phyloP scores from a whole-genome alignment of 2,329 filamentous ascomycete genomes.

The Cladosporium cucumerinum region DNA sequence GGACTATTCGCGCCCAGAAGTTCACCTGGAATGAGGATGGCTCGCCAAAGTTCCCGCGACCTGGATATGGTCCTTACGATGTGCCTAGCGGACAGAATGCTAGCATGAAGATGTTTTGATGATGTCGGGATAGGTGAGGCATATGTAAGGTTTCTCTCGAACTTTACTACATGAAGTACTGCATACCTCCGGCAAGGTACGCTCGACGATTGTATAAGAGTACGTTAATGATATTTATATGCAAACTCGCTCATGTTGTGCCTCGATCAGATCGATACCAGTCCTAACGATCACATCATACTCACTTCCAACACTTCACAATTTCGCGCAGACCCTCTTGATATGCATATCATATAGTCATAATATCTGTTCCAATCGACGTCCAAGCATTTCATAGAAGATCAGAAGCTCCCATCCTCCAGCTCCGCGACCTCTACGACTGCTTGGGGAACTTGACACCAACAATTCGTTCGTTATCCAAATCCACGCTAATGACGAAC shows the following conservation, averaged over 20 bases:
- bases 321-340: not conserved
- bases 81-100: constrained; percentile 43
- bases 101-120: constrained; percentile 33
- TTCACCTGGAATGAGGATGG: constrained; percentile 49
- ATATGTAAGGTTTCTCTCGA: not conserved
- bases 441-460: constrained; percentile 15
- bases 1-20: constrained; percentile 49
- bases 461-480: constrained; percentile 14
- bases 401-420: not conserved
- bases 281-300: not conserved
- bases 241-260: not conserved
- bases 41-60: constrained; percentile 46
- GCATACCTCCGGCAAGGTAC: not conserved
- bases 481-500: constrained; percentile 16
- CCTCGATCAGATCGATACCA: not conserved
- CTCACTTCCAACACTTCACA: not conserved
- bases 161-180: not conserved
- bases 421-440: not conserved
- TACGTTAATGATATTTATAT: not conserved
- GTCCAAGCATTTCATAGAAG: not conserved
- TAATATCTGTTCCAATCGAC: not conserved
- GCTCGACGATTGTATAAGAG: not conserved
- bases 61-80: constrained; percentile 48
- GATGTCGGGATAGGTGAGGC: not conserved
- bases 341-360: not conserved